Percentiles rank a stretch among this genome's conserved stretches.
These are phyloP conservation scores for Chimonanthus praecox DNA, from an alignment of 164 flowering plant genomes.

Conservation along the genomic window DNA sequence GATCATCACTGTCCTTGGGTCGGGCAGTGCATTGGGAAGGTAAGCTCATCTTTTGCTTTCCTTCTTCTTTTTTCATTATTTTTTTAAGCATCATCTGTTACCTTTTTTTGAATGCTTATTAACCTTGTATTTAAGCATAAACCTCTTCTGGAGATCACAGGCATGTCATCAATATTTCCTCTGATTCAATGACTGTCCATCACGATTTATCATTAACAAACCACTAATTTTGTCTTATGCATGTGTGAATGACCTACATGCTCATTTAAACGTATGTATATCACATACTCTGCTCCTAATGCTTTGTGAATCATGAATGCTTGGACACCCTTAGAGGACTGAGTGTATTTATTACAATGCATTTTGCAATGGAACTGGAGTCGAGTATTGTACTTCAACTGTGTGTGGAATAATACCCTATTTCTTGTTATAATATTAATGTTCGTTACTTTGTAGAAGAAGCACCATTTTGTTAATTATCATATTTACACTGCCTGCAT, in stretches of 20 bases:
- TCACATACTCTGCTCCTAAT: neutral
- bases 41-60: constrained; percentile 8
- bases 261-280: neutral
- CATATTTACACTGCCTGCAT: neutral
- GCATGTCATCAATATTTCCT: too few species aligned
- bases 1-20: constrained; percentile 91
- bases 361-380: neutral
- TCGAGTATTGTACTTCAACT: neutral
- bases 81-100: neutral
- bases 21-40: constrained; percentile 78
- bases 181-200: neutral
- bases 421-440: too few species aligned
- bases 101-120: neutral
- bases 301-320: neutral
- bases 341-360: too few species aligned
- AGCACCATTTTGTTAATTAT: neutral
- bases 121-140: neutral
- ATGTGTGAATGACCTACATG: too few species aligned
- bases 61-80: too few species aligned
- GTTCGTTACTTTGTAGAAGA: neutral
- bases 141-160: neutral
- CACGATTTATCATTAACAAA: too few species aligned
- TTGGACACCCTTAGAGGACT: neutral
- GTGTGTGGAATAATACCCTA: neutral
- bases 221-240: neutral